These are phyloP conservation scores for Metschnikowia continentalis DNA, from an alignment of 805 yeast species.

Conservation along the genomic window DNA sequence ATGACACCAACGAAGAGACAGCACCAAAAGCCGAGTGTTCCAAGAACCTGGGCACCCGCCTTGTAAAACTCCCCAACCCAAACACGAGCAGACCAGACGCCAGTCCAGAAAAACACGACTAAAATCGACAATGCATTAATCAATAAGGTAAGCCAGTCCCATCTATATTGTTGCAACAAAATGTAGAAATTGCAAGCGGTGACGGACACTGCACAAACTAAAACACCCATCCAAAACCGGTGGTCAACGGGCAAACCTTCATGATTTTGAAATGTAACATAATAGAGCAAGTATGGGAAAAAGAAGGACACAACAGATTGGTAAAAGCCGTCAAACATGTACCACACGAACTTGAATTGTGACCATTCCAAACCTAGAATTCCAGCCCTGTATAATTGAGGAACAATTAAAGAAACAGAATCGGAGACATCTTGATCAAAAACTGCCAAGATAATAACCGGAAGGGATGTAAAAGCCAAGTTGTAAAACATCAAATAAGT, in stretches of 20 bases:
- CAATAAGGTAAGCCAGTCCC: slow-evolving; percentile 69
- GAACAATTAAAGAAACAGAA: slow-evolving; percentile 63
- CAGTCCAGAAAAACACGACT: slow-evolving; percentile 70
- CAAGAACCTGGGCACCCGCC: slow-evolving; percentile 60
- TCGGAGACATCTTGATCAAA: slow-evolving; percentile 79
- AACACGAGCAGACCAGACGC: slow-evolving; percentile 61
- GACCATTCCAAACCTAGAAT: slow-evolving; percentile 71
- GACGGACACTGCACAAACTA: slow-evolving; percentile 57
- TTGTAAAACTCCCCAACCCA: slow-evolving; percentile 57
- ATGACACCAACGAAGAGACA: slow-evolving; percentile 52
- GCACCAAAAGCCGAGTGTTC: slow-evolving; percentile 64
- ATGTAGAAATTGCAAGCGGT: slow-evolving; percentile 64
- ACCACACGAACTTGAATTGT: slow-evolving; percentile 61
- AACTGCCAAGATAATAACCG: slow-evolving; percentile 72
- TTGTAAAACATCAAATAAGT: slow-evolving; percentile 78
- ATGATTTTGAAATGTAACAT: slow-evolving; percentile 30
- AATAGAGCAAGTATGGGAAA: slow-evolving; percentile 58
- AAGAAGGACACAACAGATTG: slow-evolving; percentile 71
- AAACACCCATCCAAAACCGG: slow-evolving; percentile 67
- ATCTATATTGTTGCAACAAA: slow-evolving; percentile 61
- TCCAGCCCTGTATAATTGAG: slow-evolving; percentile 72
- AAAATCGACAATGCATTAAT: slow-evolving; percentile 52
- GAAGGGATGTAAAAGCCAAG: slow-evolving; percentile 78
- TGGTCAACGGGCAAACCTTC: slow-evolving; percentile 63
- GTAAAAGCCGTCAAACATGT: slow-evolving; percentile 73